These are phyloP conservation scores for Trichoderma lentiforme DNA, from an alignment of 2,329 filamentous ascomycete species.

Conservation along the genomic window DNA sequence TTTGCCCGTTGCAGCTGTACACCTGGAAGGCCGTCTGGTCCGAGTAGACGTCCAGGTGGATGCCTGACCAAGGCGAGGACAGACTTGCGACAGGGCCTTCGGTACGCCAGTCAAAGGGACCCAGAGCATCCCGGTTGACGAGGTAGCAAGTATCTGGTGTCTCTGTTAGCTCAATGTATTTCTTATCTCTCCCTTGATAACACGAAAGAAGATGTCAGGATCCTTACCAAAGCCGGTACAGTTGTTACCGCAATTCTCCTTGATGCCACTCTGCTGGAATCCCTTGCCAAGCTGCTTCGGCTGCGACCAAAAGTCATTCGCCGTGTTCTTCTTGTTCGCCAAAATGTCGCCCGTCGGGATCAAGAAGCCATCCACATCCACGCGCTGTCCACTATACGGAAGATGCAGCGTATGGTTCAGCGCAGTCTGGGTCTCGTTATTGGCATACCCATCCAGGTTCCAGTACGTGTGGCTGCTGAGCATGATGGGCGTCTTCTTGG, in stretches of 20 bases:
- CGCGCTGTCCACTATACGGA: slow-evolving; percentile 68
- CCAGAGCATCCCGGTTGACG: slow-evolving; percentile 58
- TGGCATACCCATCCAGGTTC: slow-evolving; percentile 78
- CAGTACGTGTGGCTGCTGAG: slow-evolving; percentile 72
- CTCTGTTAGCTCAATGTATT: background rate
- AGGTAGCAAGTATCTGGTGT: slow-evolving; percentile 63
- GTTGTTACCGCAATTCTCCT: slow-evolving; percentile 72
- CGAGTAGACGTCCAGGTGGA: slow-evolving; percentile 74
- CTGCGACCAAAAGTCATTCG: slow-evolving; percentile 78
- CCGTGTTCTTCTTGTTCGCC: slow-evolving; percentile 62
- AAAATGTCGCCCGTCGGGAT: slow-evolving; percentile 74
- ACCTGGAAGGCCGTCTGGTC: slow-evolving; percentile 88
- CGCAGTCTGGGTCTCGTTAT: slow-evolving; percentile 61
- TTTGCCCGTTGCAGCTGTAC: slow-evolving; percentile 76
- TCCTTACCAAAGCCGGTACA: slow-evolving; percentile 79
- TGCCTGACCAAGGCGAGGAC: slow-evolving; percentile 73
- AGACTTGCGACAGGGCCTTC: slow-evolving; percentile 62
- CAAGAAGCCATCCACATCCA: slow-evolving; percentile 66
- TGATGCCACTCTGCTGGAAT: slow-evolving; percentile 57
- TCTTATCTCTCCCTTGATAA: background rate
- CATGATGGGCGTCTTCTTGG: slow-evolving; percentile 80
- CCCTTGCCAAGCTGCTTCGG: slow-evolving; percentile 77
- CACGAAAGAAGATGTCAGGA: background rate
- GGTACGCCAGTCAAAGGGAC: slow-evolving; percentile 61
- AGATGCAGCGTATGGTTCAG: slow-evolving; percentile 71